These are phyloP conservation scores for Pholiota adiposa DNA, from an alignment of 1,284 basidiomycete species.

Conservation along the genomic window DNA sequence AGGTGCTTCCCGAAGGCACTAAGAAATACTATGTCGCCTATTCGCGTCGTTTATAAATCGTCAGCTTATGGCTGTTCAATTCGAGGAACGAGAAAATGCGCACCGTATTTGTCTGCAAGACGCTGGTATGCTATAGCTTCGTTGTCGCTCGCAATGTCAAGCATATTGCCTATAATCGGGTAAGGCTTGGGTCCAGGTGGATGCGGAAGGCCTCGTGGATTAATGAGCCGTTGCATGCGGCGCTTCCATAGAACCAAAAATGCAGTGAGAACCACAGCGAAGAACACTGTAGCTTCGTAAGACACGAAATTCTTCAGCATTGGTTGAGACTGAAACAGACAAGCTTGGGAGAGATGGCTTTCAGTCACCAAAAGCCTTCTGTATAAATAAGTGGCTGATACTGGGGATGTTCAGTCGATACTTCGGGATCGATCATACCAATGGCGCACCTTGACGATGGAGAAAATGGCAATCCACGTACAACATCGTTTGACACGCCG, in stretches of 20 bases:
- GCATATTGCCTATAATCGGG: constrained; percentile 49
- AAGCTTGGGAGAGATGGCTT: background rate
- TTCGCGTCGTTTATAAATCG: background rate
- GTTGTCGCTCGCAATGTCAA: constrained; percentile 43
- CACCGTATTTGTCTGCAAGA: constrained; percentile 42
- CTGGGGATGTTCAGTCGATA: background rate
- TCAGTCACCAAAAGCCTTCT: background rate
- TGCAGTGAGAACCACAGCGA: constrained; percentile 9
- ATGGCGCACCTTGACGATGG: background rate
- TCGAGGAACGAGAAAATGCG: constrained; percentile 3
- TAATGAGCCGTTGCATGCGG: constrained; percentile 18
- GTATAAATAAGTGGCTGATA: no score
- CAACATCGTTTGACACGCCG: background rate
- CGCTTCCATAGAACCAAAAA: constrained; percentile 18
- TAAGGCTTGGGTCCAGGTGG: constrained; percentile 49
- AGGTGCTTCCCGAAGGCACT: constrained; percentile 46
- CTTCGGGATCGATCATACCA: background rate
- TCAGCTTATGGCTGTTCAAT: no score
- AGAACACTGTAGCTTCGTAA: constrained; percentile 8
- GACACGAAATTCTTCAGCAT: background rate
- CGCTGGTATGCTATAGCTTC: constrained; percentile 36
- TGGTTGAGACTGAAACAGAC: background rate
- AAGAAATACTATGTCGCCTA: constrained; percentile 49
- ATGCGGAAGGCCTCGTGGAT: constrained; percentile 33
- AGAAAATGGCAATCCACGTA: background rate